Evolutionary conservation across 306 rosid species (phyloP).

Genomic region (Lupinus albus): DNA sequence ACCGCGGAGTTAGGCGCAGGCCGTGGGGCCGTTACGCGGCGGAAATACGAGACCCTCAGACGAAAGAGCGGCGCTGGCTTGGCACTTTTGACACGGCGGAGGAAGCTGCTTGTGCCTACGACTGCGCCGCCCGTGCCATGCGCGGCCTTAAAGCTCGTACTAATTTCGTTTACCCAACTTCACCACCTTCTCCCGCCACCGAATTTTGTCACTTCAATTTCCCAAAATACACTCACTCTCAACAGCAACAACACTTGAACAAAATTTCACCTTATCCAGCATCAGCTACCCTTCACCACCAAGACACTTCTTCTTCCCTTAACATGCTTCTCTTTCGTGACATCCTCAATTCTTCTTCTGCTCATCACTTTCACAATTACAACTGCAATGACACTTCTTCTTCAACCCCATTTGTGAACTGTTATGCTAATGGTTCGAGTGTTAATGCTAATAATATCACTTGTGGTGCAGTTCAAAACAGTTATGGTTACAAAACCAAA

Average conservation of each 20-base stretch:
- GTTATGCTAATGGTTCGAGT: background rate
- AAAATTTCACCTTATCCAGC: background rate
- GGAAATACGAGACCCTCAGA: slow-evolving; percentile 88
- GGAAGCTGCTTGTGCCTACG: slow-evolving; percentile 96
- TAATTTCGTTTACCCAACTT: slow-evolving; percentile 67
- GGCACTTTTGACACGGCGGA: slow-evolving; percentile 98
- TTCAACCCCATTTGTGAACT: slow-evolving; percentile 17
- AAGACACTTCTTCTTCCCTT: slow-evolving; percentile 43
- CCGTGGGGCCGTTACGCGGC: slow-evolving; percentile 99
- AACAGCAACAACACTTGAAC: slow-evolving; percentile 17
- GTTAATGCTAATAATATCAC: background rate
- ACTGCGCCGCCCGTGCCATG: slow-evolving; percentile 93
- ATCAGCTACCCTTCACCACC: background rate
- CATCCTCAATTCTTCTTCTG: slow-evolving; percentile 42
- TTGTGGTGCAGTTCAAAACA: background rate
- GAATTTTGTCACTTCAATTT: slow-evolving; percentile 46
- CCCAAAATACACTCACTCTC: slow-evolving; percentile 38
- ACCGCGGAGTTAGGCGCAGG: slow-evolving; percentile 94
- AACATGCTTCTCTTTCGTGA: slow-evolving; percentile 65
- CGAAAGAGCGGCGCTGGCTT: slow-evolving; percentile 92
- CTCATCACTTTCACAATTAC: slow-evolving; percentile 3
- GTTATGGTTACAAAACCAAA: background rate
- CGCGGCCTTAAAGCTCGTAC: slow-evolving; percentile 90
- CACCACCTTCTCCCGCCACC: slow-evolving; percentile 41
- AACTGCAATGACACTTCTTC: slow-evolving; percentile 22